Conservation (phyloP, 208 protist genomes). For the Zelonia costaricensis region DNA sequence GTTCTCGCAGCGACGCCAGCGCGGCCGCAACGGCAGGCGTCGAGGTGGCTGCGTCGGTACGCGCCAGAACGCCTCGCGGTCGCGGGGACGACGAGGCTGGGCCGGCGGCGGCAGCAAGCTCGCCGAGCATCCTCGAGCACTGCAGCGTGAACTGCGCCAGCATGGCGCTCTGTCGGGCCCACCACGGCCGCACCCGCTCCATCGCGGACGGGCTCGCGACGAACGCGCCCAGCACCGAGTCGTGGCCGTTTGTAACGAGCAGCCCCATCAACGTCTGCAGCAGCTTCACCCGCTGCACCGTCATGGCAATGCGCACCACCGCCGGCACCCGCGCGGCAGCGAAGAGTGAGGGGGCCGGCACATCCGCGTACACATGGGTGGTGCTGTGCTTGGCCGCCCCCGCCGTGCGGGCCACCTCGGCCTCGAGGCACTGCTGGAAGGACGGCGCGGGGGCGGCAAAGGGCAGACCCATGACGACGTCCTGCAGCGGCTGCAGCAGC, state of each 20-base stretch:
- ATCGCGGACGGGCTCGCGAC: neutral
- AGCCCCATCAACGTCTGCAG: slow-evolving; percentile 11
- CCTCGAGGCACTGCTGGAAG: slow-evolving; percentile 13
- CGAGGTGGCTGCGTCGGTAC: neutral
- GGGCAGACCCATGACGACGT: slow-evolving; percentile 8
- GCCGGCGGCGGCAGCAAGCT: too few relatives aligned
- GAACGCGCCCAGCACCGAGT: slow-evolving; percentile 12
- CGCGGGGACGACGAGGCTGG: too few relatives aligned
- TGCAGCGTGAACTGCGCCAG: slow-evolving; percentile 18
- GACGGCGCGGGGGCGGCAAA: neutral
- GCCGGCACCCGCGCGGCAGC: slow-evolving; percentile 3
- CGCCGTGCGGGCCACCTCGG: slow-evolving; percentile 6
- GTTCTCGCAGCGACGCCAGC: neutral
- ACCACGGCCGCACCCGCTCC: slow-evolving; percentile 17
- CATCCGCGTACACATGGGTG: too few relatives aligned
- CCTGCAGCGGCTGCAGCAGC: slow-evolving; percentile 11
- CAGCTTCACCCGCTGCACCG: slow-evolving; percentile 30
- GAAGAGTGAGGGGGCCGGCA: neutral
- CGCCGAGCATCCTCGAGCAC: too few relatives aligned
- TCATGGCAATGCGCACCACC: slow-evolving; percentile 25
- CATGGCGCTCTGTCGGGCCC: slow-evolving; percentile 16
- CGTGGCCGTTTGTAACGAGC: slow-evolving; percentile 11
- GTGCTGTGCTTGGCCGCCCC: neutral
- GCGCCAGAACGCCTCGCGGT: too few relatives aligned
- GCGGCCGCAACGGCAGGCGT: neutral